Conservation (phyloP, 345 rosid genomes). For the Sisymbrium irio region DNA sequence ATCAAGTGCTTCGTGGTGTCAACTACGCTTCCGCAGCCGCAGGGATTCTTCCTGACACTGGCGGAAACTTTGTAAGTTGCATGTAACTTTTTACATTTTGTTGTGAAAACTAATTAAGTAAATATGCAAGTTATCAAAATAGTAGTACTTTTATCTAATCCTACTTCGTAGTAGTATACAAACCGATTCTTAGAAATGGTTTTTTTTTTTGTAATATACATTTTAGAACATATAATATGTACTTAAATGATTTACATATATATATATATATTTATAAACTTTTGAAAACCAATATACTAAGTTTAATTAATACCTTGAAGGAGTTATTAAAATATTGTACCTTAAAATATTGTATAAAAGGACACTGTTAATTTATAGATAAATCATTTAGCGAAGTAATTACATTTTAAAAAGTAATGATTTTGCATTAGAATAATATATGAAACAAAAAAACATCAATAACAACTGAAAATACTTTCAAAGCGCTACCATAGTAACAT, state of each 20-base stretch:
- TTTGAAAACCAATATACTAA: background rate
- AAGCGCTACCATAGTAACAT: background rate
- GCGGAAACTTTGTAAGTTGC: conserved; percentile 75
- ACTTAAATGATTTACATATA: background rate
- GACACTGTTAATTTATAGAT: background rate
- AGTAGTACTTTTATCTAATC: background rate
- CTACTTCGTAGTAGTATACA: background rate
- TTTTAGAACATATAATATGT: background rate
- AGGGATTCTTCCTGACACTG: conserved; percentile 86
- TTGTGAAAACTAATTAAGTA: background rate
- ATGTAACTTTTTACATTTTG: background rate
- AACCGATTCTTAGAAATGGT: background rate
- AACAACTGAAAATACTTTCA: background rate
- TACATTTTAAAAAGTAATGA: background rate
- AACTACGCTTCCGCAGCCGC: conserved; percentile 99
- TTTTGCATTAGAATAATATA: background rate
- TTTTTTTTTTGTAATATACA: background rate
- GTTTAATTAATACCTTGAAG: background rate
- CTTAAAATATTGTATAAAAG: background rate
- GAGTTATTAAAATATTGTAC: background rate
- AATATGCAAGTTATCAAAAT: background rate
- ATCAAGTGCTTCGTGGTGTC: conserved; percentile 73
- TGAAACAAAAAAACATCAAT: background rate
- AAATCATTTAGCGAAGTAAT: background rate
- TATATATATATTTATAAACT: background rate